These are phyloP conservation scores for Curvularia verruculosa DNA, from an alignment of 2,329 filamentous ascomycete genomes.

Conservation along the genomic window DNA sequence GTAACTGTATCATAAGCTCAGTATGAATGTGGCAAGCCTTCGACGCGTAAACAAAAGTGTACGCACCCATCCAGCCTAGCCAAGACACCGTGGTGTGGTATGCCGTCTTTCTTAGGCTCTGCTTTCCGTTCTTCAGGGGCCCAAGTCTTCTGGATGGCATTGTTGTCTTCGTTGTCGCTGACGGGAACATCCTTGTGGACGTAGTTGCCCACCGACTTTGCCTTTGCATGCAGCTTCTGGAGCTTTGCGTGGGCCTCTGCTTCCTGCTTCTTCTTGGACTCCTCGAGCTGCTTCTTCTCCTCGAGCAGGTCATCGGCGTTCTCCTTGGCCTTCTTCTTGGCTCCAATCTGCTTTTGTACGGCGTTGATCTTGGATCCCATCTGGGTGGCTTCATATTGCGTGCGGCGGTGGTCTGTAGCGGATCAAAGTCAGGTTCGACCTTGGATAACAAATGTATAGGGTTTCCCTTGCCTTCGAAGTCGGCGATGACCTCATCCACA, in stretches of 20 bases:
- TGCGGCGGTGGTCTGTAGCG: slow-evolving; percentile 71
- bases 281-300: slow-evolving; percentile 77
- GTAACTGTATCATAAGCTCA: slow-evolving; percentile 55
- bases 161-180: slow-evolving; percentile 88
- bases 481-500: slow-evolving; percentile 86
- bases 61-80: slow-evolving; percentile 74
- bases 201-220: slow-evolving; percentile 85
- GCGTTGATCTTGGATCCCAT: slow-evolving; percentile 85
- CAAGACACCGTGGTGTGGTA: slow-evolving; percentile 95
- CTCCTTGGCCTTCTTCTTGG: slow-evolving; percentile 91
- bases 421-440: neutral
- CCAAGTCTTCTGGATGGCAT: slow-evolving; percentile 78
- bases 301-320: slow-evolving; percentile 79
- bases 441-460: neutral
- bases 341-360: slow-evolving; percentile 85
- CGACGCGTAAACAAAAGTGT: neutral
- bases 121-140: slow-evolving; percentile 74
- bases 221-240: slow-evolving; percentile 73
- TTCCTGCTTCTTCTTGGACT: slow-evolving; percentile 80
- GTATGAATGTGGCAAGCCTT: neutral
- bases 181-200: slow-evolving; percentile 88
- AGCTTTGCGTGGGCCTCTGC: slow-evolving; percentile 79
- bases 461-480: slow-evolving; percentile 65
- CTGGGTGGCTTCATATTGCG: slow-evolving; percentile 79
- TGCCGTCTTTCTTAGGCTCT: slow-evolving; percentile 77